Evolutionary conservation across 257 asterid species (phyloP), one percentile per base, ranked within the genome.

Genomic region (Scutellaria minor): DNA sequence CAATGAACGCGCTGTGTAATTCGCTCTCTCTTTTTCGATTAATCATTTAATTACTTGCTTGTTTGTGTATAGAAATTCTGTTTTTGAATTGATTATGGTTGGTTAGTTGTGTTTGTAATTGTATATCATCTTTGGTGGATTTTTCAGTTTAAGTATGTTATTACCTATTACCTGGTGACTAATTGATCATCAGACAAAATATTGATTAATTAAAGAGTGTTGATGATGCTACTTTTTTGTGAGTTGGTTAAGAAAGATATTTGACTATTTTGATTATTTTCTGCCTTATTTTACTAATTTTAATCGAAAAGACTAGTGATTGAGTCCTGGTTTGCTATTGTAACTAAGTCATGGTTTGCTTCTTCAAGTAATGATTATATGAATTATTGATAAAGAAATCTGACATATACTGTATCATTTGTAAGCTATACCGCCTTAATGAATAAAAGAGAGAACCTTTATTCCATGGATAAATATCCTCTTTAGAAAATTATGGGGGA

Each of bases 1-100:
- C 68, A 68, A 83, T 45, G 98, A 90, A 66, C 90, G 95, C 76
- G 96, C 98, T 0, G 96, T 90, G 98, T 92, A 76, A 86, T 80
- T 69, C 12, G 41, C 6, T 40, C 59, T 14, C 2, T 18, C 24
- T 18, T 18, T 57, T 57, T 27, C 5, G 4, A 6, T 18, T 42
- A 41, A 51, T 68, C 15, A 5, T 27, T 70, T 40, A 2, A 4
- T 69, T 63, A 7, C 60, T 54, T 50, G 63, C 54, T 46, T 73
- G 45, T 20, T 44, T 60, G 9, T 9, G 51, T 50, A 9, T 66
- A 35, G 5, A 8, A 8, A 62, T 56, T 56, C 9, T 65, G 22
- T 3, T 42, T 48, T 58, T 58, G 10, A 8, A 5, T 24, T 24
- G 27, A 24, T 24, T 24, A 24, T 24, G 1, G 27, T 13, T 58